A percentile compares a stretch with the other conserved stretches of the same genome.
Conservation (phyloP, 768 basidiomycete species). For the Russula sp. region DNA sequence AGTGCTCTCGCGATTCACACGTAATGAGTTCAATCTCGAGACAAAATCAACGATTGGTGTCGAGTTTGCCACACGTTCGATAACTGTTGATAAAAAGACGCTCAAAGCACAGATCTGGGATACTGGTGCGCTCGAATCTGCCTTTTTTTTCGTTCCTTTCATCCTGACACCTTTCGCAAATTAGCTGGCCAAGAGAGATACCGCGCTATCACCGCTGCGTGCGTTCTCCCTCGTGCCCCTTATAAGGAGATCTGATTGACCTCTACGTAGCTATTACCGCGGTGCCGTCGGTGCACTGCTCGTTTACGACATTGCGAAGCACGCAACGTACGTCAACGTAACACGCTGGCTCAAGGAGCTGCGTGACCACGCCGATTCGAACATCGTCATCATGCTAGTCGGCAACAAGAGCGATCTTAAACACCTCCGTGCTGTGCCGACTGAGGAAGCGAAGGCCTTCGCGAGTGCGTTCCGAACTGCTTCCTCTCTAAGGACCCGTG, state of each 20-base stretch:
- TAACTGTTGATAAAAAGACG: conserved; percentile 92
- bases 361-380: conserved; percentile 88
- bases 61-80: conserved; percentile 95
- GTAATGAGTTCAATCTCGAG: conserved; percentile 98
- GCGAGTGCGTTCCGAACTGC: conserved; percentile 49
- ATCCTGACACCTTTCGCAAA: conserved; percentile 4
- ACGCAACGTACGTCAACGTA: conserved; percentile 90
- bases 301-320: conserved; percentile 92
- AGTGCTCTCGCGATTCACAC: conserved; percentile 99
- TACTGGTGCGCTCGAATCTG: conserved; percentile 56
- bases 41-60: conserved; percentile 99
- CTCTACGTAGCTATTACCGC: conserved; percentile 75
- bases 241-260: neutral
- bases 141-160: neutral
- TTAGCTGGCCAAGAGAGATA: conserved; percentile 97
- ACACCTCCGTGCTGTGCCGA: conserved; percentile 91
- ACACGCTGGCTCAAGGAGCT: conserved; percentile 96
- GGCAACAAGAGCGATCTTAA: conserved; percentile 99
- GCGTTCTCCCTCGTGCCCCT: conserved; percentile 28
- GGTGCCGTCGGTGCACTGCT: conserved; percentile 91
- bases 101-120: conserved; percentile 99
- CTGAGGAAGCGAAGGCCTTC: conserved; percentile 94
- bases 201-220: conserved; percentile 96
- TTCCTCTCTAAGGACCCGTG: neutral
- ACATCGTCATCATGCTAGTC: conserved; percentile 93